These are phyloP conservation scores for Daldinia caldariorum DNA, from an alignment of 495 filamentous ascomycete genomes.

Conservation along the genomic window DNA sequence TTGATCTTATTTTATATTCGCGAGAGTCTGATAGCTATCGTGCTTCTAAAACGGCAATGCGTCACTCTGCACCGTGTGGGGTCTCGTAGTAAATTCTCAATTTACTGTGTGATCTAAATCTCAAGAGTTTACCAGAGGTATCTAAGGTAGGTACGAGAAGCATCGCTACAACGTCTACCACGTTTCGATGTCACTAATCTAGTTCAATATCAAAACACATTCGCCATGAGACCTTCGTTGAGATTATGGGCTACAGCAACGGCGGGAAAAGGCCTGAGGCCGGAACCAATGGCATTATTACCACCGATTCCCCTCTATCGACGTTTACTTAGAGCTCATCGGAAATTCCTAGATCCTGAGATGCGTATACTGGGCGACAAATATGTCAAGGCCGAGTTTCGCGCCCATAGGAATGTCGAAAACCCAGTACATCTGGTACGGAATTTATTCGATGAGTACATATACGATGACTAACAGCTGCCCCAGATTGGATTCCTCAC, in stretches of 20 bases:
- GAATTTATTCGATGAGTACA: neutral
- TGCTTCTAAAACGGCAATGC: too few relatives aligned
- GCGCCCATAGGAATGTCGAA: constrained; percentile 80
- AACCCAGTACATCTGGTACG: constrained; percentile 92
- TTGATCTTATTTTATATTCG: too few relatives aligned
- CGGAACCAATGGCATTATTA: constrained; percentile 77
- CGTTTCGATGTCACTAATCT: too few relatives aligned
- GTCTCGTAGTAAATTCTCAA: too few relatives aligned
- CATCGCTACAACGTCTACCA: too few relatives aligned
- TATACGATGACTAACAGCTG: neutral
- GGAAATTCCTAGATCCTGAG: constrained; percentile 74
- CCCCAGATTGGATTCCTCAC: constrained; percentile 89
- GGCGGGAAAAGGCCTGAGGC: constrained; percentile 48
- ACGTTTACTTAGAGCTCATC: constrained; percentile 84
- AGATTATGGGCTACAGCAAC: constrained; percentile 49
- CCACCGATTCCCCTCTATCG: constrained; percentile 93
- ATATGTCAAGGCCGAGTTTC: constrained; percentile 92
- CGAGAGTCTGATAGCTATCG: too few relatives aligned
- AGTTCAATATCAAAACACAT: too few relatives aligned
- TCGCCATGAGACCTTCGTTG: constrained; percentile 48
- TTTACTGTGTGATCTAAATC: too few relatives aligned
- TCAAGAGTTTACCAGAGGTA: too few relatives aligned
- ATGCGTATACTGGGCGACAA: constrained; percentile 86
- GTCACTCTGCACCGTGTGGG: too few relatives aligned
- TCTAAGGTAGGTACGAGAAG: too few relatives aligned